Conservation (phyloP, 139 green algal genomes). For the Diplosphaera chodatii region DNA sequence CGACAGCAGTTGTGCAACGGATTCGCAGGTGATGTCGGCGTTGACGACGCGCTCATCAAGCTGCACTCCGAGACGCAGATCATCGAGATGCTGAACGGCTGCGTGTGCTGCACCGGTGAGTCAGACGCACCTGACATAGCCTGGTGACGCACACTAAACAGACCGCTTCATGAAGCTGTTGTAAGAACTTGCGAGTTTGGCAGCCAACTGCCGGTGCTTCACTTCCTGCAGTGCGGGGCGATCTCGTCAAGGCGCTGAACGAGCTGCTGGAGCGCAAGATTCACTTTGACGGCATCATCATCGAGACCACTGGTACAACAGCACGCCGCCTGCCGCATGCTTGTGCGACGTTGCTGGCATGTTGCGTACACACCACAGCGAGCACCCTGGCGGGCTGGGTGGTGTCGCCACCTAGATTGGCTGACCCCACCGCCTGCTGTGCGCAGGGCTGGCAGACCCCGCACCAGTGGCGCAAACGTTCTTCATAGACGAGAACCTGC, state of each 20-base stretch:
- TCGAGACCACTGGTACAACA: constrained; percentile 55
- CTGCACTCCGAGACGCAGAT: constrained; percentile 71
- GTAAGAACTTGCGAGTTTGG: too few species aligned
- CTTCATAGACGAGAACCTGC: constrained; percentile 70
- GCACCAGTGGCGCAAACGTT: constrained; percentile 84
- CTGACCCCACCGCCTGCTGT: neutral
- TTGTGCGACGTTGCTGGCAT: too few species aligned
- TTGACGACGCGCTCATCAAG: constrained; percentile 72
- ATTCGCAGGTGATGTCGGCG: constrained; percentile 51
- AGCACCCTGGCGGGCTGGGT: too few species aligned
- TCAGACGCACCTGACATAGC: too few species aligned
- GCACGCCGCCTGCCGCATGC: too few species aligned
- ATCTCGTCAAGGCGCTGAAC: constrained; percentile 75
- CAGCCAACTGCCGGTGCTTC: neutral
- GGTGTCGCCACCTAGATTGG: neutral
- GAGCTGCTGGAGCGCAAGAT: constrained; percentile 70
- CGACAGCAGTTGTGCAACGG: neutral
- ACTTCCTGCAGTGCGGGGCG: constrained; percentile 61
- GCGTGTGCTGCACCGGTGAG: constrained; percentile 59
- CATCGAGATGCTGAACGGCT: constrained; percentile 78
- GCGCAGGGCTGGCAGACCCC: constrained; percentile 84
- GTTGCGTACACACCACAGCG: too few species aligned
- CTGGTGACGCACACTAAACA: too few species aligned
- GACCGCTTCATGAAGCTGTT: too few species aligned
- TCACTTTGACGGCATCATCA: constrained; percentile 80